These are phyloP conservation scores for Dendrobium chrysotoxum DNA, from an alignment of 106 monocot species.

Conservation along the genomic window DNA sequence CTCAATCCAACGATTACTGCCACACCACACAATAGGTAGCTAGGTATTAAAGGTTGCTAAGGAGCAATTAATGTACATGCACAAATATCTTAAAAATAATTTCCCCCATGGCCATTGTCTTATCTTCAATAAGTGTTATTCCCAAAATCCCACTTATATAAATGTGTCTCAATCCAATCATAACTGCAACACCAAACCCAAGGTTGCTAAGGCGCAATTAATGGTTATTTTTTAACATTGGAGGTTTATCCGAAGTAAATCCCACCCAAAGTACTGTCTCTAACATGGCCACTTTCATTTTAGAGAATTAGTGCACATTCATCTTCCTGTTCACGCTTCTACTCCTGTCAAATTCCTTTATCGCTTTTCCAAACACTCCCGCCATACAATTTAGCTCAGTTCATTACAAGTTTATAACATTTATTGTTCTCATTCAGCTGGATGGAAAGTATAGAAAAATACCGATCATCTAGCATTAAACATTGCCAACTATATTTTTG, in stretches of 20 bases:
- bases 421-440: background rate
- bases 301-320: background rate
- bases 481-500: background rate
- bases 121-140: no score
- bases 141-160: no score
- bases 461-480: background rate
- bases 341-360: background rate
- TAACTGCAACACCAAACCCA: no score
- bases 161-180: no score
- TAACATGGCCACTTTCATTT: background rate
- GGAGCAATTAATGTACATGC: no score
- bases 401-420: background rate
- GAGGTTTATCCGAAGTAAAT: background rate
- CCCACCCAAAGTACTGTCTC: background rate
- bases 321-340: background rate
- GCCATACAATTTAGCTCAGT: background rate
- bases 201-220: background rate
- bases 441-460: background rate
- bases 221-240: background rate
- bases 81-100: no score
- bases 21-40: no score
- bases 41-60: no score
- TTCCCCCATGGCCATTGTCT: no score
- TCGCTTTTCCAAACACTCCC: background rate
- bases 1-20: no score